These are phyloP conservation scores for Anthoceros angustus DNA, from an alignment of 225 moss, liverwort and hornwort species.

Conservation along the genomic window DNA sequence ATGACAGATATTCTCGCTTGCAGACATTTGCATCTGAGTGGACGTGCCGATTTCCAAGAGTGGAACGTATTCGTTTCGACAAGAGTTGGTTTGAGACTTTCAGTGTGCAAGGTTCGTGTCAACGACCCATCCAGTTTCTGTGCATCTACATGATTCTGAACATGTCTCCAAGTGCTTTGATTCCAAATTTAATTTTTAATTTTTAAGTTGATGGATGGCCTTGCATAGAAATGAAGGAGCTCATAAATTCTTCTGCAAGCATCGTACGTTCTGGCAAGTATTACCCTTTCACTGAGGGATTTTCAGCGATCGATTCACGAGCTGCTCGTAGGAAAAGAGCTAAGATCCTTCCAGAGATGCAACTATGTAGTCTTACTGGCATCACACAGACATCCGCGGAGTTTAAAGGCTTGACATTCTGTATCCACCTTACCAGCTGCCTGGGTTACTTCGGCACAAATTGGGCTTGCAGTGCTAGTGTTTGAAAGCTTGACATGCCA, in stretches of 20 bases:
- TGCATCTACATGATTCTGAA: neutral
- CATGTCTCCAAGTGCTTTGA: too few relatives aligned
- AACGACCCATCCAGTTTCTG: neutral
- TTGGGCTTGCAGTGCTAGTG: too few relatives aligned
- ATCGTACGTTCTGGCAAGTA: too few relatives aligned
- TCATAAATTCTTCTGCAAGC: too few relatives aligned
- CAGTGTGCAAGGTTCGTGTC: constrained; percentile 13
- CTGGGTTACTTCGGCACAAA: neutral
- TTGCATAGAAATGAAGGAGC: too few relatives aligned
- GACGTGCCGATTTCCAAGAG: constrained; percentile 19
- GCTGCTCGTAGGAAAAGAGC: neutral
- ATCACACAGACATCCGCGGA: constrained; percentile 7
- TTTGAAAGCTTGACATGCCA: too few relatives aligned
- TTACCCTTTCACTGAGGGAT: too few relatives aligned
- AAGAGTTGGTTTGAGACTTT: constrained; percentile 16
- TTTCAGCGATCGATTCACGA: too few relatives aligned
- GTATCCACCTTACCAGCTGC: constrained; percentile 12
- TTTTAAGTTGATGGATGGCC: neutral
- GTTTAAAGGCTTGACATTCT: constrained; percentile 10
- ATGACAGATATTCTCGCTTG: neutral
- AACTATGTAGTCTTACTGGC: constrained; percentile 3
- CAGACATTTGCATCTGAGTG: constrained; percentile 17
- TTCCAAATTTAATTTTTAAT: neutral
- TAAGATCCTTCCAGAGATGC: constrained; percentile 9
- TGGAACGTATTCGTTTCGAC: constrained; percentile 10